phyloP scores from a whole-genome alignment of 2,329 filamentous ascomycete species.

The Nigrospora osmanthi region DNA sequence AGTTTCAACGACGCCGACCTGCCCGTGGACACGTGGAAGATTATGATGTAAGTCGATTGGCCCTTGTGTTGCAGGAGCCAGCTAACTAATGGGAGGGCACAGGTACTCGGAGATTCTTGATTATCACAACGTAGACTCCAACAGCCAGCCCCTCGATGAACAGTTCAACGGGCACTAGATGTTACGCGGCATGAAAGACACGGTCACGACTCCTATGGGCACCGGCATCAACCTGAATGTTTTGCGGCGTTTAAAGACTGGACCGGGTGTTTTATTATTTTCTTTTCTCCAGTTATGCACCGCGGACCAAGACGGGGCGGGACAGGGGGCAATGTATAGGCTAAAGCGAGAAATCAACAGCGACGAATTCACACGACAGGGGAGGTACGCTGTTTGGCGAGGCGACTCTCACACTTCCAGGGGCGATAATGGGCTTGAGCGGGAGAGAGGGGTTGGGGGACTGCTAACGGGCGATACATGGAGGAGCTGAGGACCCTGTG shows the following conservation, averaged over 20 bases:
- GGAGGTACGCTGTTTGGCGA: too few relatives aligned
- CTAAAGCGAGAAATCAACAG: too few relatives aligned
- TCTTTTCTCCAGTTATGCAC: not conserved
- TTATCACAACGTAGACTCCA: slow-evolving; percentile 84
- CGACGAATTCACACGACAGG: too few relatives aligned
- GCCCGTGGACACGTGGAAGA: slow-evolving; percentile 99
- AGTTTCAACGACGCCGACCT: slow-evolving; percentile 98
- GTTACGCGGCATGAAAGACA: not conserved
- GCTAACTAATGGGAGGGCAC: slow-evolving; percentile 17
- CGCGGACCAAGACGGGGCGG: too few relatives aligned
- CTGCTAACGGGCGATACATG: too few relatives aligned
- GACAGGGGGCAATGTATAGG: too few relatives aligned
- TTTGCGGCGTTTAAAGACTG: slow-evolving; percentile 7
- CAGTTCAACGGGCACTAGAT: slow-evolving; percentile 27
- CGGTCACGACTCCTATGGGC: slow-evolving; percentile 26
- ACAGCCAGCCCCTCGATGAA: slow-evolving; percentile 27
- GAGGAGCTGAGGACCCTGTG: too few relatives aligned
- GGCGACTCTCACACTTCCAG: too few relatives aligned
- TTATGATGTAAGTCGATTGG: slow-evolving; percentile 81
- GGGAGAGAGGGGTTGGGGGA: too few relatives aligned
- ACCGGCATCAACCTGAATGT: slow-evolving; percentile 26
- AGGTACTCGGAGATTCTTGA: slow-evolving; percentile 99
- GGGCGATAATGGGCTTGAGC: too few relatives aligned
- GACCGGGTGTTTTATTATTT: not conserved
- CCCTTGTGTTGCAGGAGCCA: not conserved